Percentiles rank a stretch among this genome's conserved stretches.
These are phyloP conservation scores for Micractinium conductrix DNA, from an alignment of 139 green algal genomes.

Conservation along the genomic window DNA sequence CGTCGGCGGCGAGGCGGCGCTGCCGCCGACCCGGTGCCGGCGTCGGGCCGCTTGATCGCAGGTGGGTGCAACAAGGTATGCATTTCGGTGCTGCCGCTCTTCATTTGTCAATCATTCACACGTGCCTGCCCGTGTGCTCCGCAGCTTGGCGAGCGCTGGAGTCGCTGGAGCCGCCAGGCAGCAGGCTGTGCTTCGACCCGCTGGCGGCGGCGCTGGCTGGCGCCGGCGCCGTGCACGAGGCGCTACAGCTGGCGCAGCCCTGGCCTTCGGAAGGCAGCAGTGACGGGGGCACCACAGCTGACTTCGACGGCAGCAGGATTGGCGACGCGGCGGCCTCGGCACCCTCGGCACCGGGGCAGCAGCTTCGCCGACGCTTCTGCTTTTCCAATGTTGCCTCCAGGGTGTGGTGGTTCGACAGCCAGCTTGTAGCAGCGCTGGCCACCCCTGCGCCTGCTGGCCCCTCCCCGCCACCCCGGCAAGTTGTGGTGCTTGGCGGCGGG, in stretches of 20 bases:
- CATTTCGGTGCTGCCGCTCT: neutral
- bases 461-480: neutral
- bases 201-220: conserved; percentile 32
- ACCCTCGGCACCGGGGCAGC: neutral
- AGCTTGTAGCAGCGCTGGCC: conserved; percentile 21
- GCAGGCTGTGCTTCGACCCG: conserved; percentile 21
- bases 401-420: conserved; percentile 46
- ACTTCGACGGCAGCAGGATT: neutral
- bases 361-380: conserved; percentile 7
- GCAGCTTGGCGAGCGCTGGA: conserved; percentile 43
- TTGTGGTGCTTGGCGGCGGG: conserved; percentile 57
- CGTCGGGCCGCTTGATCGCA: neutral
- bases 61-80: neutral
- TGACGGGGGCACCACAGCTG: no score
- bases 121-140: neutral
- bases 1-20: no score
- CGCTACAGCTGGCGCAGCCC: conserved; percentile 5
- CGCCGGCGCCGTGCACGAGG: neutral
- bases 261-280: neutral
- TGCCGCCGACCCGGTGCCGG: neutral
- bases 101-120: neutral
- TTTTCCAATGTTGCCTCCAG: conserved; percentile 32
- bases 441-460: neutral
- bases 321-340: no score
- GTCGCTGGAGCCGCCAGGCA: conserved; percentile 11